Evolutionary conservation across 169 alveolate species (phyloP), one percentile per base, ranked within the genome.

Genomic region (Cryptosporidium muris): DNA sequence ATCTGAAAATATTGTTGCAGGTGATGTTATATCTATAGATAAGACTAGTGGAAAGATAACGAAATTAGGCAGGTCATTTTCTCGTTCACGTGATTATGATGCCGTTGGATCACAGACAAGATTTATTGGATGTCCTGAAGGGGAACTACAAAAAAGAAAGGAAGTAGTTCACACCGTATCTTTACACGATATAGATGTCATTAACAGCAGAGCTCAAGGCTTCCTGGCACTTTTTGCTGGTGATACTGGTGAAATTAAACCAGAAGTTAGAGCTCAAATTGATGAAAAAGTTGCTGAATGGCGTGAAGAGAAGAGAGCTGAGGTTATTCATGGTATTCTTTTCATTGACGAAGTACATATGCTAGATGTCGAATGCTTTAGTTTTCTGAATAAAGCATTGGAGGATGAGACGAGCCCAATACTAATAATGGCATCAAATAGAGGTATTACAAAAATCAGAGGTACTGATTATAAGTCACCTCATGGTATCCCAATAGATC

Each of bases 331-430:
- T 62, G 99, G 99, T 34, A 99, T 98, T 40, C 93, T 98, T 80
- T 98, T 98, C 93, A 98, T 98, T 60, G 99, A 98, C 92, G 99
- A 98, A 93, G 99, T 95, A 37, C 99, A 98, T 91, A 98, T 98
- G 99, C 92, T 98, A 66, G 99, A 98, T 91, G 96, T 98, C 64
- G 99, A 98, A 91, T 98, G 99, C 89, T 98, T 97, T 94, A 95
- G 99, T 47, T 98, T 95, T 91, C 93, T 98, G 45, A 97, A 97
- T 91, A 95, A 97, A 91, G 99, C 99, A 7, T 89, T 98, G 64
- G 99, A 98, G 95, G 92, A 94, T 58, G 99, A 95, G 63, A 93
- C 92, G 40, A 97, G 99, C 34, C 99, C 99, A 34, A 93, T 97
- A 53, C 98, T 98, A 51, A 96, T 98, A 68, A 95, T 98, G 98